Percentiles rank a stretch among this genome's conserved stretches.
These are phyloP conservation scores for Blastobotrys elegans DNA, from an alignment of 1,139 yeast species.

Conservation along the genomic window DNA sequence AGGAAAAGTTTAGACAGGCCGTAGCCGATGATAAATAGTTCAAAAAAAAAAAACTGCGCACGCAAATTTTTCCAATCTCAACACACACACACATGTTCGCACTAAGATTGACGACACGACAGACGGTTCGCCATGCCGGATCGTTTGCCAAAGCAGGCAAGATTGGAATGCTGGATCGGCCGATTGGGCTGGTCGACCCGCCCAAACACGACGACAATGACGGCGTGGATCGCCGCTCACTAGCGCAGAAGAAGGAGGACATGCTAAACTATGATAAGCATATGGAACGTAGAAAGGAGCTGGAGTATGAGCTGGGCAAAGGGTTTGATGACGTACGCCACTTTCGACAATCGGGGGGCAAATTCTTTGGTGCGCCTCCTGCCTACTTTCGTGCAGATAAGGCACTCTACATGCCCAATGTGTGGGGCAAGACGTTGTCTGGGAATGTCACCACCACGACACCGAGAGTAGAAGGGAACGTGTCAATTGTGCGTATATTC, in stretches of 20 bases:
- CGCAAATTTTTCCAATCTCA: too few species aligned
- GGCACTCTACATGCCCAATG: conserved; percentile 81
- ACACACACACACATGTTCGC: not conserved
- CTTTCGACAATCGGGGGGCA: conserved; percentile 75
- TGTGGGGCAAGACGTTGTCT: conserved; percentile 54
- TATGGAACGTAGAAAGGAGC: conserved; percentile 28
- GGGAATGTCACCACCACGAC: conserved; percentile 42
- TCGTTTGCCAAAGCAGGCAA: conserved; percentile 1
- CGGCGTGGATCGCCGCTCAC: conserved; percentile 35
- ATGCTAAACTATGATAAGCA: conserved; percentile 44
- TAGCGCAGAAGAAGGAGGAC: conserved; percentile 39
- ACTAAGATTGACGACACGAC: too few species aligned
- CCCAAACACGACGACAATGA: conserved; percentile 39
- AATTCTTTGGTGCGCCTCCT: conserved; percentile 74
- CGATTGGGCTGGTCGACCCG: conserved; percentile 41
- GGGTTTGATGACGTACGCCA: conserved; percentile 83
- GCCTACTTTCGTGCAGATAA: conserved; percentile 71
- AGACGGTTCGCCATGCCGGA: not conserved
- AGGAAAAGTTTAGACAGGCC: conserved; percentile 51
- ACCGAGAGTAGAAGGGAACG: conserved; percentile 45
- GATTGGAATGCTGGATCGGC: conserved; percentile 26
- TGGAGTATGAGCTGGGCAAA: conserved; percentile 70
- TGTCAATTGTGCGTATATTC: conserved; percentile 60
- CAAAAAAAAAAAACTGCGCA: conserved; percentile 33
- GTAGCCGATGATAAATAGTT: conserved; percentile 67